Evolutionary conservation across 208 protist species (phyloP).

Genomic region (Balamuthia mandrillaris): DNA sequence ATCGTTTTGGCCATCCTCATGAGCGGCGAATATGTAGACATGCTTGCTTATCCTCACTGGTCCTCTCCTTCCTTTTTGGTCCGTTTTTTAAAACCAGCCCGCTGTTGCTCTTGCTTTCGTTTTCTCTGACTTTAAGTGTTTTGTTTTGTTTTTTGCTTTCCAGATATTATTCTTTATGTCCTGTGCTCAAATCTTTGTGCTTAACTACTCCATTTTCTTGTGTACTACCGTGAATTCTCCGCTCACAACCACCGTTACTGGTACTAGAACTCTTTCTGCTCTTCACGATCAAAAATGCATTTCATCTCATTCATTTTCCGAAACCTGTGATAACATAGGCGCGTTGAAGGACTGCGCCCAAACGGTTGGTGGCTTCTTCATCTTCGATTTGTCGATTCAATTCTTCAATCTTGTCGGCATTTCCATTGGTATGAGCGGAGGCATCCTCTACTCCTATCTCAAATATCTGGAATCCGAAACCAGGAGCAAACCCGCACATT

Average conservation of each 20-base stretch:
- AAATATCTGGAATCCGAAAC: too few relatives aligned
- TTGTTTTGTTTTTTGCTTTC: not conserved
- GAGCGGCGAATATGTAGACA: not conserved
- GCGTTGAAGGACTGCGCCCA: not conserved
- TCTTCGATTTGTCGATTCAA: not conserved
- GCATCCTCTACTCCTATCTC: too few relatives aligned
- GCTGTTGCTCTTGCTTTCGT: too few relatives aligned
- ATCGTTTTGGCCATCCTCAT: not conserved
- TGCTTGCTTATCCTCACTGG: not conserved
- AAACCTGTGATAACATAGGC: not conserved
- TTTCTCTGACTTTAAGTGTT: not conserved
- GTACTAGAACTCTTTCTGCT: not conserved
- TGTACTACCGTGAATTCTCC: not conserved
- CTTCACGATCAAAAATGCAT: not conserved
- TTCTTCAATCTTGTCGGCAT: not conserved
- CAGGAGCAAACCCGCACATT: too few relatives aligned
- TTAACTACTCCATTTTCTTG: not conserved
- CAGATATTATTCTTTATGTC: not conserved
- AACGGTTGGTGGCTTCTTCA: not conserved
- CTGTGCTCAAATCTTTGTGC: not conserved
- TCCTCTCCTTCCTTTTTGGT: not conserved
- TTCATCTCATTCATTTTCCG: not conserved
- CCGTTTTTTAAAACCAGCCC: too few relatives aligned
- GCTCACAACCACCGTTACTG: not conserved
- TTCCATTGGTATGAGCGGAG: too few relatives aligned